Evolutionary conservation across 1,284 basidiomycete species (phyloP), one percentile per base, ranked within the genome.

Genomic region (Boletus mariae): DNA sequence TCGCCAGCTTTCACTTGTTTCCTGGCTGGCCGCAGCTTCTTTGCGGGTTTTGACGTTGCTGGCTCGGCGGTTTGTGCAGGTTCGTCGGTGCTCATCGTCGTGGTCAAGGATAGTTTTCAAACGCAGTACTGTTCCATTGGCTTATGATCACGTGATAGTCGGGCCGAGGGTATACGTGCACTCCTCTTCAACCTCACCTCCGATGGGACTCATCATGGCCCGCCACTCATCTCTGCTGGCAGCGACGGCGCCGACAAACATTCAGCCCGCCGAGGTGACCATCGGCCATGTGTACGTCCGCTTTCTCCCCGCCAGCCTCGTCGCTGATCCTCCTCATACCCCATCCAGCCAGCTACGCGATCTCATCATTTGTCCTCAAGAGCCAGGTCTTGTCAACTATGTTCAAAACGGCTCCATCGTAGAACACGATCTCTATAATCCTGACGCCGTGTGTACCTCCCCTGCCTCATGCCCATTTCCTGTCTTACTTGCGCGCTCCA

Each of bases 1-100:
- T 96, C 87, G 41, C 92, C 94, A 1, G 88, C 76, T 61, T 92
- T 88, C 35, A 97, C 92, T 67, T 96, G 93, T 65, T 94, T 93
- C 51, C 92, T 76, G 3, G 93, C 93, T 2, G 93, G 92, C 62
- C 85, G 87, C 8, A 87, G 73, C 61, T 86, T 89, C 67, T 83
- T 89, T 5, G 62, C 9, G 5, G 62, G 52, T 38, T 61, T 71
- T 49, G 56, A 40, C 51, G 59, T 61, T 1, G 42, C 54, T 20
- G 40, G 45, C 8, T 28, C n/a, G 40, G 52, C 40, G 9, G 40
- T 48, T 28, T 52, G 57, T 4, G 38, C 37, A 17, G 49, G 54
- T 52, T 68, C 68, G 37, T 57, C 60, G 34, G 54, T 52, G 56
- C 42, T 59, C 67, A 67, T 70, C 53, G 57, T 46, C 4, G 58